phyloP scores from a whole-genome alignment of 73 alveolate species.

The Tetrahymena malaccensis region DNA sequence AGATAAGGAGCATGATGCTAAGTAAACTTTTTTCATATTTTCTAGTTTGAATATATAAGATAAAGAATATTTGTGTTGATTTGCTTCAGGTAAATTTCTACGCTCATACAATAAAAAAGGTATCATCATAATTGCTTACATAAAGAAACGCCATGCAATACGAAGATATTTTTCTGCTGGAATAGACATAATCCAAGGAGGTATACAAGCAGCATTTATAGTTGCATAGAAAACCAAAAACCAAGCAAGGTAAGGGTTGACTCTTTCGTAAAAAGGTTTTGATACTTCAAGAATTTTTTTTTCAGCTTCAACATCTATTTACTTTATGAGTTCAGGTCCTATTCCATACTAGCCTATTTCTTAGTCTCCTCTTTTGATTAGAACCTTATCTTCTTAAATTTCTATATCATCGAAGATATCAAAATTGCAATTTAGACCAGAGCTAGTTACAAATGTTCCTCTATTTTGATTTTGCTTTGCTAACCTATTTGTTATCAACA shows the following conservation, averaged over 20 bases:
- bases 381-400: background rate
- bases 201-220: constrained; percentile 9
- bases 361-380: background rate
- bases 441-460: background rate
- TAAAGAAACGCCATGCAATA: constrained; percentile 35
- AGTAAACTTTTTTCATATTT: constrained; percentile 10
- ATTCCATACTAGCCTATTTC: background rate
- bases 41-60: background rate
- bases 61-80: background rate
- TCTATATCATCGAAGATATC: background rate
- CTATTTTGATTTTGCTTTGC: background rate
- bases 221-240: constrained; percentile 21
- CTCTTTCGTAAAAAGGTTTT: constrained; percentile 1
- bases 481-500: background rate
- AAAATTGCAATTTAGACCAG: background rate
- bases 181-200: constrained; percentile 36
- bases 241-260: constrained; percentile 23
- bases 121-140: constrained; percentile 6
- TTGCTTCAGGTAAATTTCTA: constrained; percentile 6
- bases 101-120: constrained; percentile 28
- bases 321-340: background rate
- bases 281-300: background rate
- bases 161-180: constrained; percentile 38
- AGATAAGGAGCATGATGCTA: constrained; percentile 11
- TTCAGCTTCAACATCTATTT: background rate